phyloP scores from a whole-genome alignment of 1,139 yeast species.

The Yamadazyma sp. region DNA sequence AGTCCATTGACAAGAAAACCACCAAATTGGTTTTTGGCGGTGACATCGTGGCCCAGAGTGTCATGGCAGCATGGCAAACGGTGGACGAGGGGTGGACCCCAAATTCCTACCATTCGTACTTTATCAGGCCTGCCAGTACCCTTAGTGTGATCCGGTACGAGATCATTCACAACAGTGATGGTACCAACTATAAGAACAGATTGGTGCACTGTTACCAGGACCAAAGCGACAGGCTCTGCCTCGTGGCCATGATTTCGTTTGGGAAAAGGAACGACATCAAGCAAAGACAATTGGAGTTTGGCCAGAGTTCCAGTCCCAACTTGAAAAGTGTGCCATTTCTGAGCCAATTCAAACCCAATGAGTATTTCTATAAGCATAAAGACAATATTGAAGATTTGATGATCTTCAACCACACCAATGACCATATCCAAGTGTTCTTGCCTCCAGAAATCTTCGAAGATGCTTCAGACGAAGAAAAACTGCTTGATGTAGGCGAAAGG shows the following conservation, averaged over 20 bases:
- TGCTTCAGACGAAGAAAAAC: slow-evolving; percentile 18
- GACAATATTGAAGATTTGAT: slow-evolving; percentile 29
- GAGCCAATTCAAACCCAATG: slow-evolving; percentile 33
- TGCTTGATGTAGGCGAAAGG: slow-evolving; percentile 28
- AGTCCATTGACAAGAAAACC: slow-evolving; percentile 24
- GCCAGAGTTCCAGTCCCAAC: slow-evolving; percentile 8
- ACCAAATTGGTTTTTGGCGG: slow-evolving; percentile 37
- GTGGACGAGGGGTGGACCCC: slow-evolving; percentile 26
- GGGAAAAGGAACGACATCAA: slow-evolving; percentile 28
- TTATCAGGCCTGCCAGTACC: slow-evolving; percentile 37
- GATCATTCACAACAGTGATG: slow-evolving; percentile 30
- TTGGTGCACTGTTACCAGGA: slow-evolving; percentile 35
- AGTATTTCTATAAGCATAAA: slow-evolving; percentile 31
- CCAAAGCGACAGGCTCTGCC: slow-evolving; percentile 30
- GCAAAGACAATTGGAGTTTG: slow-evolving; percentile 16
- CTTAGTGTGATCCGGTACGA: slow-evolving; percentile 37
- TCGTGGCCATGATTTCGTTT: slow-evolving; percentile 36
- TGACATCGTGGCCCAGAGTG: slow-evolving; percentile 40
- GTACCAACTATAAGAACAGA: slow-evolving; percentile 38
- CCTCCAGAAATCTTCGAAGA: slow-evolving; percentile 30
- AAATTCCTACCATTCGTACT: slow-evolving; percentile 42
- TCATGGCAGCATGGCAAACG: slow-evolving; percentile 37
- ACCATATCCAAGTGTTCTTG: slow-evolving; percentile 29
- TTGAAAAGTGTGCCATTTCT: slow-evolving; percentile 26
- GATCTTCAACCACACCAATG: slow-evolving; percentile 30